phyloP scores from a whole-genome alignment of 2,329 filamentous ascomycete species.

The Paraphoma chrysanthemicola region DNA sequence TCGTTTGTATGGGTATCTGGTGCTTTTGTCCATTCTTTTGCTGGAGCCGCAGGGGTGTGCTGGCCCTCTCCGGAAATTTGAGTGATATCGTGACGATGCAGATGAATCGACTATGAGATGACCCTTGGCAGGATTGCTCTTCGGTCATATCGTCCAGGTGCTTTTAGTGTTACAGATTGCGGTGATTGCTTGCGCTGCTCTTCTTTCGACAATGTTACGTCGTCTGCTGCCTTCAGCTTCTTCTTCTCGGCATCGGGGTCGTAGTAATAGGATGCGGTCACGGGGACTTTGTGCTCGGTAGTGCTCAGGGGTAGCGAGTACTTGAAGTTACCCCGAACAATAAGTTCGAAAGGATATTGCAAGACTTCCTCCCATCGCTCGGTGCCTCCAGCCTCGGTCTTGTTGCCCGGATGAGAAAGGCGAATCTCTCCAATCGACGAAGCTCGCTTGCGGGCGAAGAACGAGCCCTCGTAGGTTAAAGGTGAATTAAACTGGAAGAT shows the following conservation, averaged over 20 bases:
- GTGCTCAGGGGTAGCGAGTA: conserved; percentile 73
- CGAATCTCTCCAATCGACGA: conserved; percentile 84
- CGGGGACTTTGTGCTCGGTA: conserved; percentile 59
- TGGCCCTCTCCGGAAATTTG: conserved; percentile 17
- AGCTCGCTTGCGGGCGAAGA: conserved; percentile 76
- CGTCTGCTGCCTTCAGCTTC: conserved; percentile 24
- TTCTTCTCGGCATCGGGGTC: conserved; percentile 45
- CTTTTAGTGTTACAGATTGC: conserved; percentile 29
- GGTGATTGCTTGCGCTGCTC: conserved; percentile 12
- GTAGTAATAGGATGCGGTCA: conserved; percentile 50
- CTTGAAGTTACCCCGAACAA: conserved; percentile 87
- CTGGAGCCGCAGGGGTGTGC: conserved; percentile 13
- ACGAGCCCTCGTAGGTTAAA: conserved; percentile 86
- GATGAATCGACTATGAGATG: conserved; percentile 20
- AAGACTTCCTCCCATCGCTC: conserved; percentile 90
- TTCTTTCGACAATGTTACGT: background rate
- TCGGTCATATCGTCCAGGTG: conserved; percentile 38
- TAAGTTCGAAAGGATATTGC: conserved; percentile 90
- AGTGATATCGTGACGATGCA: conserved; percentile 23
- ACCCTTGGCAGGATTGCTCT: conserved; percentile 23
- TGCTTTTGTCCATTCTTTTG: conserved; percentile 33
- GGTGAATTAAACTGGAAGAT: conserved; percentile 88
- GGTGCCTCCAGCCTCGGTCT: conserved; percentile 80
- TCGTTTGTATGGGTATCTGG: conserved; percentile 46
- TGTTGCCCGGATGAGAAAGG: conserved; percentile 82